These are phyloP conservation scores for Diutina sp. DNA, from an alignment of 1,139 yeast species.

Conservation along the genomic window DNA sequence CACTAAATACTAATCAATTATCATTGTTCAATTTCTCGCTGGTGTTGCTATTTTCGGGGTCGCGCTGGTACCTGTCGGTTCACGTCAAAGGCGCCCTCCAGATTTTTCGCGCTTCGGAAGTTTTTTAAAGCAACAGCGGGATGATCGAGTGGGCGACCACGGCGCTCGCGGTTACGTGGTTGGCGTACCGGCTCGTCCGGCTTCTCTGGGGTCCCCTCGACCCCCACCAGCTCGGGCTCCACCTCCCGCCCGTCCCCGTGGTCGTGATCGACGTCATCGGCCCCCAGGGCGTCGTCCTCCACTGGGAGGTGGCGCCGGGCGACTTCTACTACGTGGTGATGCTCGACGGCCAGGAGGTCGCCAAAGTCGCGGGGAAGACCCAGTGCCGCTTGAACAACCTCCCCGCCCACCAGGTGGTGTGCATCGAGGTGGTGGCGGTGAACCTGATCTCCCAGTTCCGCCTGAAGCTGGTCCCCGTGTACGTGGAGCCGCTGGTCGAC, in stretches of 20 bases:
- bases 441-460: conserved; percentile 24
- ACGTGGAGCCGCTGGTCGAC: conserved; percentile 5
- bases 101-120: not conserved
- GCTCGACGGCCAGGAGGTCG: conserved; percentile 26
- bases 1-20: too few species aligned
- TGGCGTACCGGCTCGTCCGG: not conserved
- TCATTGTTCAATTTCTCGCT: too few species aligned
- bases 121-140: not conserved
- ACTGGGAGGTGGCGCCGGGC: conserved; percentile 32
- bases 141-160: not conserved
- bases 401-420: conserved; percentile 16
- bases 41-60: too few species aligned
- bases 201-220: not conserved
- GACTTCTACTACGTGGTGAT: conserved; percentile 22
- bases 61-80: too few species aligned
- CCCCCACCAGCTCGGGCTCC: conserved; percentile 8
- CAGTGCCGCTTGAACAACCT: conserved; percentile 26
- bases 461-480: conserved; percentile 23
- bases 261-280: conserved; percentile 27
- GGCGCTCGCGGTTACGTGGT: not conserved
- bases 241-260: conserved; percentile 29
- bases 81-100: not conserved
- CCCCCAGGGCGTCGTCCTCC: conserved; percentile 19
- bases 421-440: conserved; percentile 26
- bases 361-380: conserved; percentile 20